phyloP scores from a whole-genome alignment of 2,329 filamentous ascomycete species.

The Phaeophleospora eucalypticola region DNA sequence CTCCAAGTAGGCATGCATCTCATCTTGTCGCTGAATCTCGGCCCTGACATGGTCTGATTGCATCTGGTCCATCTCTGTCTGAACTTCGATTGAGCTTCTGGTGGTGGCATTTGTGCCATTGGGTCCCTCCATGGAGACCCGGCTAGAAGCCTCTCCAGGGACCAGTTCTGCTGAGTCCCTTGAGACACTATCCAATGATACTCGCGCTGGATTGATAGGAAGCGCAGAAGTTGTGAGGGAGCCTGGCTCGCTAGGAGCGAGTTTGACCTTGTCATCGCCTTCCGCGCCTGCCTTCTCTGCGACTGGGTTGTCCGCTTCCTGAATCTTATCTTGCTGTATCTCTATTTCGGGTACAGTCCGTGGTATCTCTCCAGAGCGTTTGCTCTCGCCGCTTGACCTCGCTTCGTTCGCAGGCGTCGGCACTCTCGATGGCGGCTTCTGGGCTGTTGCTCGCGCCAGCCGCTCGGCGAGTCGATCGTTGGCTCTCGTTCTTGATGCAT shows the following conservation, averaged over 20 bases:
- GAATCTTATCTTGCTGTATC: constrained; percentile 9
- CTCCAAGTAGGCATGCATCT: constrained; percentile 78
- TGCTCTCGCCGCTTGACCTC: constrained; percentile 44
- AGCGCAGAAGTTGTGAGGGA: constrained; percentile 30
- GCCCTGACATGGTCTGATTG: constrained; percentile 49
- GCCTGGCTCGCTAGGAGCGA: constrained; percentile 6
- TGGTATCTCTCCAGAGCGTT: constrained; percentile 31
- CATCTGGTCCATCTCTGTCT: constrained; percentile 46
- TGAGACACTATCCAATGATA: constrained; percentile 29
- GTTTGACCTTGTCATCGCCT: not conserved
- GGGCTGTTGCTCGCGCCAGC: constrained; percentile 79
- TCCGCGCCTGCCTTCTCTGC: constrained; percentile 7
- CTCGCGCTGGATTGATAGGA: constrained; percentile 33
- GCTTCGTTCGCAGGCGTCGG: constrained; percentile 49
- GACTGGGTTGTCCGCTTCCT: constrained; percentile 1
- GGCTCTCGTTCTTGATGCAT: constrained; percentile 60
- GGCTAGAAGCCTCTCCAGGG: constrained; percentile 6
- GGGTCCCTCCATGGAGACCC: constrained; percentile 20
- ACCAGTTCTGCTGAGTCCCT: constrained; percentile 21
- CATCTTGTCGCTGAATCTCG: constrained; percentile 66
- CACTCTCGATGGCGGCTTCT: constrained; percentile 58
- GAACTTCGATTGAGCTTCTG: constrained; percentile 34
- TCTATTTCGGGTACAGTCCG: constrained; percentile 22
- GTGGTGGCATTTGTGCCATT: constrained; percentile 25
- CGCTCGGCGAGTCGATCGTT: constrained; percentile 87